Base-by-base conservation (phyloP, 768 basidiomycete species). In the Strobilomyces echinocephalus region DNA sequence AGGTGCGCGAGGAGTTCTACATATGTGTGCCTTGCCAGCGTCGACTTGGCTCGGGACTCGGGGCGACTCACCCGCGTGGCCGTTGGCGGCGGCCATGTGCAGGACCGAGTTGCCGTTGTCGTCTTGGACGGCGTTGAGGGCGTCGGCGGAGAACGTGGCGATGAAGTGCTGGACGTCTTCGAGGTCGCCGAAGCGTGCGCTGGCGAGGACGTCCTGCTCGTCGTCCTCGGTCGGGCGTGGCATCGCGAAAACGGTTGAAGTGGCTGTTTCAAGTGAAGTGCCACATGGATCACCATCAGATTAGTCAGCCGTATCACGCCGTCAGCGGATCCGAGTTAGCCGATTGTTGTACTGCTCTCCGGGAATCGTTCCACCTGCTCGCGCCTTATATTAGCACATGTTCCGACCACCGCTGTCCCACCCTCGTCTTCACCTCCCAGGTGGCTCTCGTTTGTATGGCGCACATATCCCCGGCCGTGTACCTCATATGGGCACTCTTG, bases 11-110 rank as follows among this genome's bases (percentile, higher is more conserved):
- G 78, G 10, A 91, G 66, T 59, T 93, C 93, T 95, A 72, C 24
- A 4, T n/a, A n/a, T 24, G 24, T 46, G 61, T 55, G 51, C 66
- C 79, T 82, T 79, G 69, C 68, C 71, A 65, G 46, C 15, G 38
- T 18, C 10, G 38, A 38, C 3, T 18, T 6, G 5, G 39, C 5
- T 7, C 6, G 11, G n/a, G n/a, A 8, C 5, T 7, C 4, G 26
- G 38, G 15, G 20, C 1, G 10, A 8, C 45, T 73, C 63, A 95
- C 94, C 91, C 72, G 74, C 61, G 75, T 97, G 94, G 0, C 94
- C 94, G 70, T 97, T 97, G 1, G 80, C 94, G 52, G 82, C 84
- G 14, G 80, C 76, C 93, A 95, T 95, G 68, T 97, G 94, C 36
- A 97, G 72, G 38, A 84, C 72, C 2, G 80, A 83, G 73, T 93